Evolutionary conservation across 2,329 filamentous ascomycete species (phyloP).

Genomic region (Westerdykella aurantiaca): DNA sequence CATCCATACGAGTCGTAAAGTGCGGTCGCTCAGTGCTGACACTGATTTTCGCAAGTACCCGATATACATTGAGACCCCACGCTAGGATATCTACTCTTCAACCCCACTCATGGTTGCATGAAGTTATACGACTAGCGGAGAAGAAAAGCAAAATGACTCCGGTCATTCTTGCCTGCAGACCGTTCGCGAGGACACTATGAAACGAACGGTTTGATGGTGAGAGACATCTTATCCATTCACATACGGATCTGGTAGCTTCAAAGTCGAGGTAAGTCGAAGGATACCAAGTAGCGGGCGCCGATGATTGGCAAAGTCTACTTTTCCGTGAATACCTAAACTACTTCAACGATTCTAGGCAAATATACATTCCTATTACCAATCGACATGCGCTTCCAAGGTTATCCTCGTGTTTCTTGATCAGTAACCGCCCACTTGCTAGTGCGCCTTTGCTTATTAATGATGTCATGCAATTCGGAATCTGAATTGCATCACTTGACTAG

Average conservation of each 20-base stretch:
- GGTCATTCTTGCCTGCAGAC: conserved; percentile 72
- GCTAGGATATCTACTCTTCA: conserved; percentile 87
- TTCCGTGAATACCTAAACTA: too few species aligned
- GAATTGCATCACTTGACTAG: background rate
- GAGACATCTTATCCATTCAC: conserved; percentile 51
- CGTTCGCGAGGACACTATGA: conserved; percentile 60
- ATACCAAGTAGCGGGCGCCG: too few species aligned
- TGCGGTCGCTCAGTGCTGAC: background rate
- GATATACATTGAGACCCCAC: conserved; percentile 25
- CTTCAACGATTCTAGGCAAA: too few species aligned
- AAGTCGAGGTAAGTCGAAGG: too few species aligned
- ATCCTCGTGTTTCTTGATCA: background rate
- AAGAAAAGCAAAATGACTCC: conserved; percentile 55
- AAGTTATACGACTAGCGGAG: conserved; percentile 94
- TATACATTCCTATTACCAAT: too few species aligned
- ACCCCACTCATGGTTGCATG: conserved; percentile 64
- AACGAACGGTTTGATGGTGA: conserved; percentile 79
- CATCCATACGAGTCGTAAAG: background rate
- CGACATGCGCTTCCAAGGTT: too few species aligned
- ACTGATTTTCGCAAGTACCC: background rate
- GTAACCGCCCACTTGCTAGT: background rate
- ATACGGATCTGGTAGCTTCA: background rate
- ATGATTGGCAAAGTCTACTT: background rate
- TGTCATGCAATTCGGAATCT: background rate
- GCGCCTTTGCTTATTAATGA: background rate